Base-by-base conservation (phyloP, 164 flowering plant genomes). In the Cinnamomum chago region DNA sequence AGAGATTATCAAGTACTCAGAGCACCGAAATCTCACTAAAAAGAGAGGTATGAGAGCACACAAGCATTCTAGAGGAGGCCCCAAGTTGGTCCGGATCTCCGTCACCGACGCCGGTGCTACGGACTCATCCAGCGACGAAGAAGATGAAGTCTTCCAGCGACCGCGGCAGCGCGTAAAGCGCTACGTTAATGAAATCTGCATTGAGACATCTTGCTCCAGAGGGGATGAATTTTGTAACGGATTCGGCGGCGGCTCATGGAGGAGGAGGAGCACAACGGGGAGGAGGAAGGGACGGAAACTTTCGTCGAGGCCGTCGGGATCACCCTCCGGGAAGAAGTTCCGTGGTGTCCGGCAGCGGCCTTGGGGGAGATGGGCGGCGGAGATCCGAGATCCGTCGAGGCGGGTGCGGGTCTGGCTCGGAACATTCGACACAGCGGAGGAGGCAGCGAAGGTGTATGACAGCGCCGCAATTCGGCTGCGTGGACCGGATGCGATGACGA, bases 341-440 rank as follows among this genome's bases (percentile, higher is more conserved):
- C 71, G 86, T 47, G 95, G 95, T 15, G 95, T 90, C 0, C 78
- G 95, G 5, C 89, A 75, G 77, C 68, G 95, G 58, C 95, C 92
- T 7, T 90, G 95, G 95, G 92, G 95, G 2, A 68, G 81, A 5
- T 90, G 90, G 89, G 95, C 95, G 1, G 92, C 92, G 2, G 92
- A 90, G 87, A 90, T 90, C 70, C 89, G 92, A 0, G 95, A 90
- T 77, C 89, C 91, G 67, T 62, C 60, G 9, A 79, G 75, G 1
- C 65, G 88, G 3, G 87, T 84, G 52, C 85, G 95, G 66, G 55
- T 90, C 14, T 90, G 95, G 95, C 86, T 90, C 2, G 95, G 95
- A 1, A 90, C 95, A 12, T 90, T 72, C 76, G 86, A 88, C 72
- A 88, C 95, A 14, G 81, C 95, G 2, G 92, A 90, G 58, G 91